Evolutionary conservation across 805 yeast genomes (phyloP).

Genomic region (Spathaspora girioi): DNA sequence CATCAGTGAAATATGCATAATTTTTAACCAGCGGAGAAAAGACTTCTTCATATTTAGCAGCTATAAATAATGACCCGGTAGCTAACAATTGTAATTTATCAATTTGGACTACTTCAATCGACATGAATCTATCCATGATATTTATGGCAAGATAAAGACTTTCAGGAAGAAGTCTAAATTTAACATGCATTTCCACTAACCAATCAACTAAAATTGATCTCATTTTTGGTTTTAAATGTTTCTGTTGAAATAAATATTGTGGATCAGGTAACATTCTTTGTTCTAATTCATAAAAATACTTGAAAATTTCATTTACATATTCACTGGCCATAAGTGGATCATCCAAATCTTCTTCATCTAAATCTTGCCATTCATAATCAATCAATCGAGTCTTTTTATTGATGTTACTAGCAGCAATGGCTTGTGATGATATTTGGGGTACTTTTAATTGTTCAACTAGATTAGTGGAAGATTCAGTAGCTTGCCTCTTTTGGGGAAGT

Average conservation of each 20-base stretch:
- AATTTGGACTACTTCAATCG: constrained; percentile 67
- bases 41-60: constrained; percentile 93
- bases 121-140: constrained; percentile 83
- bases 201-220: constrained; percentile 89
- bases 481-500: constrained; percentile 49
- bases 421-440: constrained; percentile 4
- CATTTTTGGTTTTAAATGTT: constrained; percentile 73
- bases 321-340: constrained; percentile 89
- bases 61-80: constrained; percentile 79
- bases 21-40: constrained; percentile 80
- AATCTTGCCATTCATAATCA: constrained; percentile 65
- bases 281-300: constrained; percentile 71
- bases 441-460: constrained; percentile 29
- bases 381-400: constrained; percentile 35
- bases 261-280: constrained; percentile 67
- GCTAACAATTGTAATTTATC: constrained; percentile 83
- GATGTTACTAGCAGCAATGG: constrained; percentile 6
- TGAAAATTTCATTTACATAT: constrained; percentile 84
- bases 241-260: constrained; percentile 62
- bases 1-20: constrained; percentile 85
- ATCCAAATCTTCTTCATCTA: constrained; percentile 65
- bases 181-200: constrained; percentile 84
- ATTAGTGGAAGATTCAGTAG: constrained; percentile 52
- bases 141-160: constrained; percentile 80
- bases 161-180: constrained; percentile 81